A percentile compares a stretch with the other conserved stretches of the same genome.
Evolutionary conservation across 306 rosid genomes (phyloP).

Genomic region (Cucumis hystrix): DNA sequence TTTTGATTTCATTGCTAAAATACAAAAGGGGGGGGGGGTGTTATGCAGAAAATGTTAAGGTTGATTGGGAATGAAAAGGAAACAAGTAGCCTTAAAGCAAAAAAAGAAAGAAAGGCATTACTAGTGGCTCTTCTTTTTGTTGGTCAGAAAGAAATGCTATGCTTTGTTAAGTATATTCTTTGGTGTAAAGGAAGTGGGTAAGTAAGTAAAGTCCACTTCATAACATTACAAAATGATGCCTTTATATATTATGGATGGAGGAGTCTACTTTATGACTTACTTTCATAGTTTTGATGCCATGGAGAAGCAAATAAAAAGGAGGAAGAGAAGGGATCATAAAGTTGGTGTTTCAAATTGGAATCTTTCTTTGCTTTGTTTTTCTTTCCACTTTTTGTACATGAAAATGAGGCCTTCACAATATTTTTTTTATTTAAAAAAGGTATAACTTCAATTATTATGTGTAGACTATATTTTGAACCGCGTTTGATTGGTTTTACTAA

Average conservation of each 20-base stretch:
- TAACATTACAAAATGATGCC: background rate
- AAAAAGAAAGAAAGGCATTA: background rate
- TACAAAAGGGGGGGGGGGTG: background rate
- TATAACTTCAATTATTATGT: background rate
- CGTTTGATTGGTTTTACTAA: background rate
- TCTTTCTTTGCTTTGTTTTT: background rate
- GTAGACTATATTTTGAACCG: background rate
- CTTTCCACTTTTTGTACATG: background rate
- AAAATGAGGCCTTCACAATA: background rate
- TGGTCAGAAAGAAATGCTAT: constrained; percentile 9
- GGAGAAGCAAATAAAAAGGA: background rate
- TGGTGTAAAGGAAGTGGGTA: background rate
- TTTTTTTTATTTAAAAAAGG: background rate
- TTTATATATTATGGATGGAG: background rate
- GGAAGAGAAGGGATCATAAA: background rate
- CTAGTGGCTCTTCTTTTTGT: constrained; percentile 12
- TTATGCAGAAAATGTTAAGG: background rate
- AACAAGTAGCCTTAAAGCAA: background rate
- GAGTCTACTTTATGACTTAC: background rate
- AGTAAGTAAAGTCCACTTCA: constrained; percentile 3
- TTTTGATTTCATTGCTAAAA: background rate
- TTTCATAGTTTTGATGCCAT: background rate
- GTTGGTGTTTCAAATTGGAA: background rate
- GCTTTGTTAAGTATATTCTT: constrained; percentile 11
- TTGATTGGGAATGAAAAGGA: background rate